Evolutionary conservation across 805 yeast genomes (phyloP).

Genomic region (Candida fluviatilis): DNA sequence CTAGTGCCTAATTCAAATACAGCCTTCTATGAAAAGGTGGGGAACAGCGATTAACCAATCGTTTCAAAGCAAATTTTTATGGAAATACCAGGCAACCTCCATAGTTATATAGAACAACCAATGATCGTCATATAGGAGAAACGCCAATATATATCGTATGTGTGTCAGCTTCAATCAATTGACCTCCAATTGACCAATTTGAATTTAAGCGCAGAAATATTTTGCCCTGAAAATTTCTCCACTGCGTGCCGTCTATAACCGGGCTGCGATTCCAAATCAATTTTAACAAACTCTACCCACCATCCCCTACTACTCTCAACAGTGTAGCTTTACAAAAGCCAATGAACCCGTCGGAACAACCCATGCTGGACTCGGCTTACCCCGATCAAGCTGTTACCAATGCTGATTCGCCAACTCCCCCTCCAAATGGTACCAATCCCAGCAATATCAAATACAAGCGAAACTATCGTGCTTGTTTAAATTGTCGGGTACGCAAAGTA

Average conservation of each 20-base stretch:
- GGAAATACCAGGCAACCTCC: not conserved
- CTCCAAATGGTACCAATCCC: not conserved
- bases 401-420: not conserved
- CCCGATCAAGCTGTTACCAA: not conserved
- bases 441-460: conserved; percentile 43
- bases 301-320: too few species aligned
- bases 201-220: too few species aligned
- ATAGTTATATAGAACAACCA: not conserved
- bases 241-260: not conserved
- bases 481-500: conserved; percentile 80
- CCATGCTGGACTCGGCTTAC: not conserved
- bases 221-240: not conserved
- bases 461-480: conserved; percentile 78
- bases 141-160: not conserved
- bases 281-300: too few species aligned
- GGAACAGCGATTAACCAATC: too few species aligned
- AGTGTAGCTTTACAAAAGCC: too few species aligned
- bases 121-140: not conserved
- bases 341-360: not conserved
- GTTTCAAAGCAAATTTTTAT: not conserved
- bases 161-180: too few species aligned
- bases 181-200: too few species aligned
- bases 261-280: not conserved
- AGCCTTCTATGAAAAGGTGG: too few species aligned
- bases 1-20: too few species aligned